phyloP scores from a whole-genome alignment of 106 monocot genomes.

The Phalaenopsis equestris region DNA sequence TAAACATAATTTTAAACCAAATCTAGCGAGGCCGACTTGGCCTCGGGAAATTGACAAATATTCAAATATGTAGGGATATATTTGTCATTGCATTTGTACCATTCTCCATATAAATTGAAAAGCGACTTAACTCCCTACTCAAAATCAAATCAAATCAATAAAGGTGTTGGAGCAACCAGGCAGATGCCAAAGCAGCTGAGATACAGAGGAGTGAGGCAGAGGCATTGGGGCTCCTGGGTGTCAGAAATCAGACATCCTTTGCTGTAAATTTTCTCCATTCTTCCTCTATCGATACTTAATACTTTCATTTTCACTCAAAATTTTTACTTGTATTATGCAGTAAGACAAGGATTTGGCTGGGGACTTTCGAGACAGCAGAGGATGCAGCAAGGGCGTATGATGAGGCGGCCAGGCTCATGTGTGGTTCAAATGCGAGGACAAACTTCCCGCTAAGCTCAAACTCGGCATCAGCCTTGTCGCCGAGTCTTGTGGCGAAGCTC shows the following conservation, averaged over 20 bases:
- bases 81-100: neutral
- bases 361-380: constrained; percentile 86
- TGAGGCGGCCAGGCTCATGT: constrained; percentile 81
- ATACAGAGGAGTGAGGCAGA: constrained; percentile 56
- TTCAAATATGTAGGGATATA: neutral
- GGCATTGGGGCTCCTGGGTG: constrained; percentile 78
- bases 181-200: constrained; percentile 18
- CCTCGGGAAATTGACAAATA: neutral
- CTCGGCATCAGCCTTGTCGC: constrained; percentile 29
- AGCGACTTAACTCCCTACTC: neutral
- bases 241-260: constrained; percentile 64
- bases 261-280: constrained; percentile 23
- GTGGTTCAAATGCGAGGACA: constrained; percentile 61
- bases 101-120: neutral
- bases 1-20: neutral
- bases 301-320: neutral
- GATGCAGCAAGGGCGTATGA: constrained; percentile 93
- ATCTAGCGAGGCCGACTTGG: neutral
- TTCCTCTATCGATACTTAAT: neutral
- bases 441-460: constrained; percentile 56
- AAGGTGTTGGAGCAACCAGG: no score
- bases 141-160: no score
- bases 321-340: constrained; percentile 26
- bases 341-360: constrained; percentile 93
- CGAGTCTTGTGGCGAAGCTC: constrained; percentile 72